Base-by-base conservation (phyloP, 148 eudicot species). In the Arctostaphylos glauca region DNA sequence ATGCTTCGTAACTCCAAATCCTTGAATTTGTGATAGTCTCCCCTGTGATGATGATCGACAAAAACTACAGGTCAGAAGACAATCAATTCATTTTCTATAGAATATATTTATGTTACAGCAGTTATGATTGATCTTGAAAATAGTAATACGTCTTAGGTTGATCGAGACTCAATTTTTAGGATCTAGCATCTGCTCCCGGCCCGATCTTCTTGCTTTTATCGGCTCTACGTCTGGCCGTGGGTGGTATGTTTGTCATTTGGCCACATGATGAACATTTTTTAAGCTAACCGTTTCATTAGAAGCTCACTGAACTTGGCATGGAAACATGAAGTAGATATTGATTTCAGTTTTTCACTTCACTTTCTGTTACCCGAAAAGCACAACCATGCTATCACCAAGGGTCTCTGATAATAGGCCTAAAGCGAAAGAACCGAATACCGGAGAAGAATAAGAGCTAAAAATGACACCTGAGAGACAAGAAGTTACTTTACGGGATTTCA, bases 1-100 rank as follows among this genome's bases (percentile, higher is more conserved):
- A 31, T 1, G 38, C 38, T 31, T 31, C 1, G 38, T 31, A 31
- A 31, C 38, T 31, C 38, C 38, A 31, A 31, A 31, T 31, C 38
- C 38, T 31, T 31, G 38, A 31, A 31, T 31, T 31, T 1, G 1
- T 60, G 7, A 19, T 18, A 46, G 21, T 5, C 53, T n/a, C 53
- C 60, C 53, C 13, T 44, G 23, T 3, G 38, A 13, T 76, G 5
- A 12, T 31, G 84, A 94, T 95, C 56, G 88, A 90, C 85, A 83
- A 92, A 81, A 85, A 85, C 21, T 92, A 96, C 98, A 92, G 95
- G 98, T 93, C 49, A 80, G 83, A 50, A 15, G 56, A 49, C 53
- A 31, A 16, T 81, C 43, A 4, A 66, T 60, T 77, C 74, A 21
- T 58, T 31, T 15, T 31, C 9, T 73, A 3, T 66, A 19, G 15